A percentile compares a stretch with the other conserved stretches of the same genome.
phyloP scores from a whole-genome alignment of 352 stramenopile genomes.

The Salisapilia sapeloensis region DNA sequence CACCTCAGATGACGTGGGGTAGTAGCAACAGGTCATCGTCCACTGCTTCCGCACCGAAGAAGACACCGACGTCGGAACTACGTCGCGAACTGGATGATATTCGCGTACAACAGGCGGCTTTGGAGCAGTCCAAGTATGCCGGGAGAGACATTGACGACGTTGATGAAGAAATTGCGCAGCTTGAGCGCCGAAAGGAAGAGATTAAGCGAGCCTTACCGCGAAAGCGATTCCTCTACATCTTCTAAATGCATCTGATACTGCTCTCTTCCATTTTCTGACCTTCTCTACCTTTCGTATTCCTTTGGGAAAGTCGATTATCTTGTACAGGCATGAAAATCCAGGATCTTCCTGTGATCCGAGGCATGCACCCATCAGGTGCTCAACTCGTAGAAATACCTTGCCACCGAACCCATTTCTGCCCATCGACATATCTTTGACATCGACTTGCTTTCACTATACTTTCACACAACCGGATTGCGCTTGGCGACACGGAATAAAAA shows the following conservation, averaged over 20 bases:
- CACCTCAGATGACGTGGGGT: slow-evolving; percentile 30
- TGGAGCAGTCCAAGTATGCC: slow-evolving; percentile 57
- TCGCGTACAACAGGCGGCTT: slow-evolving; percentile 25
- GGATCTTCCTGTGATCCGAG: too few relatives aligned
- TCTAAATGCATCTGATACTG: too few relatives aligned
- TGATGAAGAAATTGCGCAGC: slow-evolving; percentile 46
- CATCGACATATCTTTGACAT: too few relatives aligned
- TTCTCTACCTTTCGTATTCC: too few relatives aligned
- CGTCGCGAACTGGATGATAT: slow-evolving; percentile 40
- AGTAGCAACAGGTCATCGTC: slow-evolving; percentile 8
- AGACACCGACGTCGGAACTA: slow-evolving; percentile 7
- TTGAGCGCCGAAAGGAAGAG: slow-evolving; percentile 51
- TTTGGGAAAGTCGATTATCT: too few relatives aligned
- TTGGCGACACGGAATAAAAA: too few relatives aligned
- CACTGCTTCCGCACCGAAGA: slow-evolving; percentile 1
- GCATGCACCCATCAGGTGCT: too few relatives aligned
- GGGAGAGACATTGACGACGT: slow-evolving; percentile 65
- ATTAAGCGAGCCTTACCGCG: slow-evolving; percentile 51
- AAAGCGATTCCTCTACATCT: slow-evolving; percentile 68
- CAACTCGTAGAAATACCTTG: too few relatives aligned
- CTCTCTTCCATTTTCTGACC: slow-evolving; percentile 1
- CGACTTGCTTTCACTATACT: too few relatives aligned
- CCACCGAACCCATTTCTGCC: too few relatives aligned
- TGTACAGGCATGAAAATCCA: too few relatives aligned
- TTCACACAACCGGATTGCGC: too few relatives aligned